A percentile compares a stretch with the other conserved stretches of the same genome.
phyloP scores from a whole-genome alignment of 495 filamentous ascomycete species.

The Cudoniella acicularis region DNA sequence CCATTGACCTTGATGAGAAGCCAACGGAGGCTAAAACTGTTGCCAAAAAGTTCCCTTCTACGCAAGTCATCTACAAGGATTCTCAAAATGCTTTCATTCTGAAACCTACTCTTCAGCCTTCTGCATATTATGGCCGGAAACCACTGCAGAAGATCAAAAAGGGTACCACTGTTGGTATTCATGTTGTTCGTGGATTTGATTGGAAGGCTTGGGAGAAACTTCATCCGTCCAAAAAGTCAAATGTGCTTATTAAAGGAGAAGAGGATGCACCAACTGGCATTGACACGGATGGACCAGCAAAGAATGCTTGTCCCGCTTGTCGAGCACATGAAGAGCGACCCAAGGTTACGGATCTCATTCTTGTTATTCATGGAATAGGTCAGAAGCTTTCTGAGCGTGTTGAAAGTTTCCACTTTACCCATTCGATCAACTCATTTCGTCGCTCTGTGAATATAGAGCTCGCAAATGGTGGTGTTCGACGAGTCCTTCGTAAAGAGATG shows the following conservation, averaged over 20 bases:
- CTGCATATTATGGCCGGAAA: slow-evolving; percentile 68
- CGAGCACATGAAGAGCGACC: slow-evolving; percentile 60
- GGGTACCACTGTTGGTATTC: slow-evolving; percentile 75
- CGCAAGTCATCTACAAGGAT: slow-evolving; percentile 81
- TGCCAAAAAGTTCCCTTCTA: slow-evolving; percentile 54
- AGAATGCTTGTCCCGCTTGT: slow-evolving; percentile 36
- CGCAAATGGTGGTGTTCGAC: slow-evolving; percentile 65
- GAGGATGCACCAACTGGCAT: slow-evolving; percentile 37
- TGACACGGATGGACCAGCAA: slow-evolving; percentile 22
- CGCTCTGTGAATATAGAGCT: slow-evolving; percentile 83
- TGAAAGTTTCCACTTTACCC: slow-evolving; percentile 95
- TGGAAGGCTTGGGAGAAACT: slow-evolving; percentile 69
- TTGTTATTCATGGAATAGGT: slow-evolving; percentile 93
- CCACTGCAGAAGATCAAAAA: slow-evolving; percentile 84
- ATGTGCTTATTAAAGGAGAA: slow-evolving; percentile 45
- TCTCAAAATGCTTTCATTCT: slow-evolving; percentile 71
- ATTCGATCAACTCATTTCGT: slow-evolving; percentile 89
- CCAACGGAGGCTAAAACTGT: slow-evolving; percentile 17
- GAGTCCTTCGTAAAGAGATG: slow-evolving; percentile 64
- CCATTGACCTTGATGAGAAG: slow-evolving; percentile 37
- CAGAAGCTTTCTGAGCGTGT: slow-evolving; percentile 95
- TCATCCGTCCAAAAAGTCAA: slow-evolving; percentile 56
- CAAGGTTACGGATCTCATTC: slow-evolving; percentile 77
- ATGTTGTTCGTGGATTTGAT: slow-evolving; percentile 85
- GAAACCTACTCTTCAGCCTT: slow-evolving; percentile 74